Conservation (phyloP, 1,284 basidiomycete genomes). For the Pseudomicrostroma phylloplanum region DNA sequence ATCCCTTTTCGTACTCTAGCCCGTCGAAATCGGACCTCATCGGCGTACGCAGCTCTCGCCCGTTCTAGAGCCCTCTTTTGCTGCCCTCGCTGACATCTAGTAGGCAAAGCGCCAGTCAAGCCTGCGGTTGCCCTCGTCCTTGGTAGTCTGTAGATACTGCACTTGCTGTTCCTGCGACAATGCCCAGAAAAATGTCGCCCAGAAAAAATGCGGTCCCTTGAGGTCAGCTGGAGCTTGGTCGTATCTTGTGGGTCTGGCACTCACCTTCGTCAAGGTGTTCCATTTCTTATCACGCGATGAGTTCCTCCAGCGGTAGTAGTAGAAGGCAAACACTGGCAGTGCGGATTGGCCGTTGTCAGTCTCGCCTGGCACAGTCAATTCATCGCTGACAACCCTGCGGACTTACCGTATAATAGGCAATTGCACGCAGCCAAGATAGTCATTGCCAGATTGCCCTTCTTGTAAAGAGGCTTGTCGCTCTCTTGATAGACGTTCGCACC, state of each 20-base stretch:
- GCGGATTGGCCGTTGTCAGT: slow-evolving; percentile 8
- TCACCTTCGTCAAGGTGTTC: slow-evolving; percentile 22
- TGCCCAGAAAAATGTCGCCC: no score
- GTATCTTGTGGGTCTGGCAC: no score
- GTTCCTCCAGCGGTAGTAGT: slow-evolving; percentile 32
- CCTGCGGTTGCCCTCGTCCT: slow-evolving; percentile 26
- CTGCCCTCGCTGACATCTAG: not conserved
- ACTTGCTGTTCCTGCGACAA: slow-evolving; percentile 17
- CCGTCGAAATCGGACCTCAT: no score
- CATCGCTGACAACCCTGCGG: not conserved
- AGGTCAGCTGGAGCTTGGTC: no score
- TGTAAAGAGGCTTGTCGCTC: slow-evolving; percentile 16
- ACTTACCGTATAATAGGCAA: slow-evolving; percentile 5
- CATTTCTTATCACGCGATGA: slow-evolving; percentile 20
- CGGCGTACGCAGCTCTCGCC: no score
- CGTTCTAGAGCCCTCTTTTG: no score
- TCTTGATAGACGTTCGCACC: slow-evolving; percentile 17
- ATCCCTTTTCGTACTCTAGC: no score
- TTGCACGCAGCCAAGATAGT: slow-evolving; percentile 10
- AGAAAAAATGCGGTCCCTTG: no score
- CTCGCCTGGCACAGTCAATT: slow-evolving; percentile 1
- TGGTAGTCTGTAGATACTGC: slow-evolving; percentile 27
- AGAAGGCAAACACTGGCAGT: slow-evolving; percentile 9
- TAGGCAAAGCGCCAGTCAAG: slow-evolving; percentile 36
- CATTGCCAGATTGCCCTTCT: slow-evolving; percentile 15